These are phyloP conservation scores for Pythium periplocum DNA, from an alignment of 352 stramenopile species.

Conservation along the genomic window DNA sequence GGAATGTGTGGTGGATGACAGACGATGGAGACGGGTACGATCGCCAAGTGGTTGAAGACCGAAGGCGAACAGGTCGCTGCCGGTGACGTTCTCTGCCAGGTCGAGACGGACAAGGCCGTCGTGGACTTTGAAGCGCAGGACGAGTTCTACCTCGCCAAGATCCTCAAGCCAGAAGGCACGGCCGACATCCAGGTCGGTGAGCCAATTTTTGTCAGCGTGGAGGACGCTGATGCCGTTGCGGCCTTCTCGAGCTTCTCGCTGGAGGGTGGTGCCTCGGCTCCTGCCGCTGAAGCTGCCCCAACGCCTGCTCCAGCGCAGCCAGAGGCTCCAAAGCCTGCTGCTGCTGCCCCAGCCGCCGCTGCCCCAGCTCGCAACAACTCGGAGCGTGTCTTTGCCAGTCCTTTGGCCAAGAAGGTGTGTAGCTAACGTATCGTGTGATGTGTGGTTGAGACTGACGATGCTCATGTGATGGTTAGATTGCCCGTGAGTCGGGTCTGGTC, in stretches of 20 bases:
- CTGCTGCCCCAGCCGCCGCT: constrained; percentile 13
- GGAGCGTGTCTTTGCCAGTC: constrained; percentile 90
- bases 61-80: constrained; percentile 90
- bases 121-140: constrained; percentile 98
- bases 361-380: constrained; percentile 23
- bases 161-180: constrained; percentile 84
- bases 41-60: constrained; percentile 92
- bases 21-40: constrained; percentile 95
- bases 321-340: constrained; percentile 20
- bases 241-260: constrained; percentile 52
- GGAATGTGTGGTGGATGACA: constrained; percentile 1
- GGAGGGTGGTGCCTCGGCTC: constrained; percentile 20
- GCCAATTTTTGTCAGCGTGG: constrained; percentile 64
- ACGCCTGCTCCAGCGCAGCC: constrained; percentile 18
- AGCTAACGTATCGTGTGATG: no score
- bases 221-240: constrained; percentile 45
- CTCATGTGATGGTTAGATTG: constrained; percentile 22
- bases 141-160: constrained; percentile 93
- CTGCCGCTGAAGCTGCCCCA: constrained; percentile 19
- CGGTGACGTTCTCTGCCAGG: constrained; percentile 91
- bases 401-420: constrained; percentile 89
- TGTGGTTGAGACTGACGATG: no score
- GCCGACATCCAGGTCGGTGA: constrained; percentile 84
- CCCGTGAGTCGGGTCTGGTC: constrained; percentile 69
- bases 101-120: constrained; percentile 98